Conservation (phyloP, 108 stramenopile species). For the Stephanodiscus minutulus region DNA sequence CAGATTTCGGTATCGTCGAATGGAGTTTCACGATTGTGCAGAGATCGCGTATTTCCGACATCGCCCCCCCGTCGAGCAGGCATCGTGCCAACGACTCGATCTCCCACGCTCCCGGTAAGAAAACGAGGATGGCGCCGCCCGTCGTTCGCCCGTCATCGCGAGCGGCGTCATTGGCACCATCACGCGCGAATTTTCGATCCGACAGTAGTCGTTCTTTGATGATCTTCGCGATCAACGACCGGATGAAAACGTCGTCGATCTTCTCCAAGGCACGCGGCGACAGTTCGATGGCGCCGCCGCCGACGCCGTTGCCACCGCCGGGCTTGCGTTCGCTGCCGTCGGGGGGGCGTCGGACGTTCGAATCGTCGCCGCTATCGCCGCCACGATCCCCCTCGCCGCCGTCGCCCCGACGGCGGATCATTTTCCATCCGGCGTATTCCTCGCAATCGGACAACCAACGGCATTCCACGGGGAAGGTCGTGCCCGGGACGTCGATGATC, state of each 20-base stretch:
- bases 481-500: slow-evolving; percentile 58
- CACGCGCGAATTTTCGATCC: slow-evolving; percentile 8
- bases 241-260: slow-evolving; percentile 58
- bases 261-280: slow-evolving; percentile 51
- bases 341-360: neutral
- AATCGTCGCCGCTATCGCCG: neutral
- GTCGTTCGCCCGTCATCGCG: neutral
- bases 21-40: slow-evolving; percentile 73
- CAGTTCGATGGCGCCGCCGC: slow-evolving; percentile 13
- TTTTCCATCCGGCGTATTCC: slow-evolving; percentile 31
- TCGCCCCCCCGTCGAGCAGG: slow-evolving; percentile 30
- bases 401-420: slow-evolving; percentile 1
- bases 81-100: slow-evolving; percentile 52
- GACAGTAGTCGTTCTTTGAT: slow-evolving; percentile 30
- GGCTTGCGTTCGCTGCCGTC: neutral
- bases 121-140: slow-evolving; percentile 83
- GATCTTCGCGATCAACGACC: slow-evolving; percentile 43
- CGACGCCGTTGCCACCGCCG: slow-evolving; percentile 7
- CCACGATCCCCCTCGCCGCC: neutral
- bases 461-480: slow-evolving; percentile 57
- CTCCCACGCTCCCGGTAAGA: slow-evolving; percentile 88
- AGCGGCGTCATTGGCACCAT: neutral
- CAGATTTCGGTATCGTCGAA: slow-evolving; percentile 61
- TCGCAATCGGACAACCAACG: slow-evolving; percentile 59
- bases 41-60: slow-evolving; percentile 15